Evolutionary conservation across 495 filamentous ascomycete species (phyloP).

Genomic region (Xylaria telfairii): DNA sequence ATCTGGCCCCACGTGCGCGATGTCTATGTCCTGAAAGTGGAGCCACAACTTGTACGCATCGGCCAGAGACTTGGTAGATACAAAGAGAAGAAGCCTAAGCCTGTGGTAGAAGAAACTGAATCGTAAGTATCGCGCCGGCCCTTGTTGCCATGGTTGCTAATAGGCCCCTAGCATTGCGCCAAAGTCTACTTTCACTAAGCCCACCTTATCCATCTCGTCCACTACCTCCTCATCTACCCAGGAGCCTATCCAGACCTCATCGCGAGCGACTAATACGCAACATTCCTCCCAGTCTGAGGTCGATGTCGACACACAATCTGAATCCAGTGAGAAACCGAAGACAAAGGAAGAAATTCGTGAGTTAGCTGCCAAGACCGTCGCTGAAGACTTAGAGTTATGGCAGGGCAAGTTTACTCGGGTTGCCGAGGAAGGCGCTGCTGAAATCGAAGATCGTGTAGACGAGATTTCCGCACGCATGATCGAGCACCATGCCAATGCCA

Average conservation of each 20-base stretch:
- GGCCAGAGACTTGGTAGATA: constrained; percentile 87
- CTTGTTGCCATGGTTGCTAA: constrained; percentile 17
- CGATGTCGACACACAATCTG: constrained; percentile 24
- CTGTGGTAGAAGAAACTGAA: constrained; percentile 27
- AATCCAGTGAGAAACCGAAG: constrained; percentile 33
- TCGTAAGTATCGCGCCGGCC: constrained; percentile 28
- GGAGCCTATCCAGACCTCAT: constrained; percentile 17
- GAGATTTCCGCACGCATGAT: constrained; percentile 64
- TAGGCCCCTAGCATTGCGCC: constrained; percentile 5
- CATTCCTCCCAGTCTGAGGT: constrained; percentile 8
- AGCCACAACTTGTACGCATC: constrained; percentile 93
- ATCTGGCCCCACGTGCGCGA: constrained; percentile 81
- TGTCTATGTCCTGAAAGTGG: constrained; percentile 87
- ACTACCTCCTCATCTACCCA: constrained; percentile 16
- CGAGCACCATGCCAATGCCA: constrained; percentile 49
- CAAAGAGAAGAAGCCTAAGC: constrained; percentile 37
- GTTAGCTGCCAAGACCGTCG: constrained; percentile 67
- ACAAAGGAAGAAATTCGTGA: constrained; percentile 50
- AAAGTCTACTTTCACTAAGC: constrained; percentile 46
- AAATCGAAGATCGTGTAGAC: constrained; percentile 78
- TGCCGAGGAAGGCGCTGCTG: constrained; percentile 76
- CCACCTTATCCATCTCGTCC: constrained; percentile 39
- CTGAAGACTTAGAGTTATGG: constrained; percentile 80
- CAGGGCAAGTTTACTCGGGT: constrained; percentile 83
- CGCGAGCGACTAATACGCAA: constrained; percentile 11